phyloP scores from a whole-genome alignment of 176 grass and related monocot genomes.

The Panicum miliaceum region DNA sequence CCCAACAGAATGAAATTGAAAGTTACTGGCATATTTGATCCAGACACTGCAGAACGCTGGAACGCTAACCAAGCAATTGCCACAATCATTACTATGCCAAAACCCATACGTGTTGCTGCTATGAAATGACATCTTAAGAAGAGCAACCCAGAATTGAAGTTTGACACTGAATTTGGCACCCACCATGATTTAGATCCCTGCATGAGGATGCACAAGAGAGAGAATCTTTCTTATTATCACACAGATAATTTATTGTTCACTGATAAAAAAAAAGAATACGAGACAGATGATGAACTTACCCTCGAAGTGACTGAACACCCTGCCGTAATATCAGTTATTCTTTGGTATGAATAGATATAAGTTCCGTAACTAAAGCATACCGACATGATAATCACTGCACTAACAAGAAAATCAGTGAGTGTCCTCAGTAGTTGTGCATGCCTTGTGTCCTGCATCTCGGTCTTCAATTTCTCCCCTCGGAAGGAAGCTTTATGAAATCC shows the following conservation, averaged over 20 bases:
- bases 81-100: constrained; percentile 90
- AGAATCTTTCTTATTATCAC: constrained; percentile 9
- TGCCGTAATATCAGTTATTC: constrained; percentile 74
- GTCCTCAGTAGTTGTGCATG: constrained; percentile 66
- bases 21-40: constrained; percentile 85
- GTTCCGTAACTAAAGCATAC: constrained; percentile 73
- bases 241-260: background rate
- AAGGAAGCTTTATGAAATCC: constrained; percentile 92
- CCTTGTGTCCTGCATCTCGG: constrained; percentile 70
- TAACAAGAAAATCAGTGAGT: constrained; percentile 84
- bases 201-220: constrained; percentile 1
- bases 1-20: constrained; percentile 78
- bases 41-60: constrained; percentile 58
- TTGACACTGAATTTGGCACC: constrained; percentile 75
- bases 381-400: constrained; percentile 88
- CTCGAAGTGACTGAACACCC: constrained; percentile 57
- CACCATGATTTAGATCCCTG: constrained; percentile 91
- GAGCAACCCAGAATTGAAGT: constrained; percentile 65
- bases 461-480: constrained; percentile 73
- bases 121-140: constrained; percentile 77
- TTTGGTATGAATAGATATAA: constrained; percentile 74
- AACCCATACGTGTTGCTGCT: constrained; percentile 65
- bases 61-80: constrained; percentile 68
- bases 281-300: constrained; percentile 48
- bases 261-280: background rate